Evolutionary conservation across 352 stramenopile species (phyloP), one percentile per base, ranked within the genome.

Genomic region (Pythium phragmitis): DNA sequence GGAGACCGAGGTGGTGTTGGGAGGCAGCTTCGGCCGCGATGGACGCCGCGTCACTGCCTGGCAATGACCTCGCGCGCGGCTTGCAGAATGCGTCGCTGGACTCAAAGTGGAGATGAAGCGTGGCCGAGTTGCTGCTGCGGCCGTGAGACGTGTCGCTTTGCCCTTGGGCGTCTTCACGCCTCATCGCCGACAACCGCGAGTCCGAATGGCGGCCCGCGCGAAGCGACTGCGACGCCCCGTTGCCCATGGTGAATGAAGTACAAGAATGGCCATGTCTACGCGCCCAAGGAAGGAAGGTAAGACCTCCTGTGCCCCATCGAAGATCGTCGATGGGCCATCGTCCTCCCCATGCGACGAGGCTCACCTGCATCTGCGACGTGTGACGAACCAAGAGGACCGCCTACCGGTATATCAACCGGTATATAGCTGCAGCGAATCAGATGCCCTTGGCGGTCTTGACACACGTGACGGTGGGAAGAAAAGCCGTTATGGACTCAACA

Each of bases 331-430:
- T 19, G 28, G 7, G 13, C 11, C 49, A 46, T 43, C 28, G 37
- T 57, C 52, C 30, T 49, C 42, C 11, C 49, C 46, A 56, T 57
- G 57, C 13, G 26, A 41, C 36, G 19, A 49, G 43, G 6, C 33
- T 28, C 58, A 62, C 33, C 57, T 59, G 49, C 48, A 42, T 68
- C 61, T 68, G 61, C 50, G 61, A 68, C 52, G 61, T 68, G 61
- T 62, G 53, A 17, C 30, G 39, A 21, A n/a, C 4, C 39, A 21
- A 13, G 14, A 53, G 12, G 16, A 9, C 12, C 13, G 0, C 36
- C 19, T 52, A 52, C 46, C 46, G 46, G 21, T 49, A 52, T 6
- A 23, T 0, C 3, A 26, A 60, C 39, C 39, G 53, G 39, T 60
- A 28, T 42, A 4, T 30, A 43, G 23, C 7, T 50, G 19, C 21